Base-by-base conservation (phyloP, 345 rosid genomes). In the Eutrema yunnanense region DNA sequence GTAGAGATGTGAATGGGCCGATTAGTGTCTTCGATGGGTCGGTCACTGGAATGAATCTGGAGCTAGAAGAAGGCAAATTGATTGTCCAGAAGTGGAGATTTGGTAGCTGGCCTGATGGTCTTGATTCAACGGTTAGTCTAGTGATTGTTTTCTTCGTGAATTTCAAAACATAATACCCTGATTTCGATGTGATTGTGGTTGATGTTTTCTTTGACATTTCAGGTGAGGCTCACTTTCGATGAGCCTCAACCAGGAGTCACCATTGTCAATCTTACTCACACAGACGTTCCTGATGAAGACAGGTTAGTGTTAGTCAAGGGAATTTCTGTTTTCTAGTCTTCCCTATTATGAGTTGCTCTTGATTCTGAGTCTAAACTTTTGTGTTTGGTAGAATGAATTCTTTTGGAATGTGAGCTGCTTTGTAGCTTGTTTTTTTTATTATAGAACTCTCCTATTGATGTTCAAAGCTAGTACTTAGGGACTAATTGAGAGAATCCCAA, bases 91-190 rank as follows among this genome's bases (percentile, higher is more conserved):
- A 83, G 36, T 95, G 99, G 99, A 80, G 98, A 67, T 90, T 95
- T 32, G 98, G 97, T 40, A 95, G 90, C 74, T 95, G 99, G 99
- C 92, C 98, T 61, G 99, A 95, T 75, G 98, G 97, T 56, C 58
- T 86, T 64, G 85, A 85, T 63, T 95, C 98, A 3, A 87, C 90
- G 8, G 98, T 95, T 60, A 62, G 91, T 65, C 46, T 12, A 12
- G 0, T 72, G 43, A 4, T 62, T 62, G 12, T 6, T 57, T 37
- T 69, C 11, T 32, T n/a, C 40, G 33, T 42, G 38, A 19, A 6
- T 32, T 73, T 9, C 2, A 2, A 27, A 4, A 11, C 37, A 0
- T 29, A n/a, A 3, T 4, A 19, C 4, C 16, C 5, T 75, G 16
- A 16, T 38, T 62, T 26, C 8, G 37, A 4, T 4, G 37, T 69